Percentiles rank a stretch among this genome's conserved stretches.
phyloP scores from a whole-genome alignment of 257 asterid species.

The Verbascum thapsus region DNA sequence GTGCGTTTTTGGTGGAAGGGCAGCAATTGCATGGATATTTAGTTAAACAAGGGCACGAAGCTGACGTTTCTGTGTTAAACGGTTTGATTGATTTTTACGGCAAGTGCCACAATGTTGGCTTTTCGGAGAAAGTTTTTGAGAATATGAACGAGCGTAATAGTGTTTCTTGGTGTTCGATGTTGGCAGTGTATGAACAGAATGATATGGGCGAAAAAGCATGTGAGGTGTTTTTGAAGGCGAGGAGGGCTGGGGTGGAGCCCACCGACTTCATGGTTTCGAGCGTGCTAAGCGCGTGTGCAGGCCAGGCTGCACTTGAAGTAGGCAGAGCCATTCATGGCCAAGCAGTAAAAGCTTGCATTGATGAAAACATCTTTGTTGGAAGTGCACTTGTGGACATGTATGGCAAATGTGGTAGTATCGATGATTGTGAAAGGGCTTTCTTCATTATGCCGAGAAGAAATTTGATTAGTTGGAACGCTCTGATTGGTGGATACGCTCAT shows the following conservation, averaged over 20 bases:
- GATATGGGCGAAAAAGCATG: conserved; percentile 72
- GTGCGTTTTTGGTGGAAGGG: conserved; percentile 53
- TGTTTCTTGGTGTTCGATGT: conserved; percentile 90
- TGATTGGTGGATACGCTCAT: conserved; percentile 86
- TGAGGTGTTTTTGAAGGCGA: conserved; percentile 46
- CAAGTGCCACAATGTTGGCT: conserved; percentile 50
- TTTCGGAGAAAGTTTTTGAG: conserved; percentile 56
- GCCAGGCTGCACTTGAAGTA: conserved; percentile 70
- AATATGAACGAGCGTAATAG: conserved; percentile 50
- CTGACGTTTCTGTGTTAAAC: conserved; percentile 61
- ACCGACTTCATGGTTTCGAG: conserved; percentile 75
- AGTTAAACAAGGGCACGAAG: conserved; percentile 56
- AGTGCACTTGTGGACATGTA: conserved; percentile 94
- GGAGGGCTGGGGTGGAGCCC: conserved; percentile 52
- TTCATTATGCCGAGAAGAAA: conserved; percentile 56
- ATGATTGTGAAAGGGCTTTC: conserved; percentile 63
- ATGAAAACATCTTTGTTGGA: conserved; percentile 66
- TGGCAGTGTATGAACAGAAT: conserved; percentile 77
- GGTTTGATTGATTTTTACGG: conserved; percentile 88
- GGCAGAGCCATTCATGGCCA: conserved; percentile 74
- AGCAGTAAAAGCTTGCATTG: conserved; percentile 75
- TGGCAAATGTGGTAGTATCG: conserved; percentile 81
- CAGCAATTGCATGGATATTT: conserved; percentile 66
- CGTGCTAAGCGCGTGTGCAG: conserved; percentile 87
- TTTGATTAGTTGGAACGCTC: conserved; percentile 75